Percentiles rank a stretch among this genome's conserved stretches.
Conservation (phyloP, 1,284 basidiomycete species). For the Ceratobasidium sp. region DNA sequence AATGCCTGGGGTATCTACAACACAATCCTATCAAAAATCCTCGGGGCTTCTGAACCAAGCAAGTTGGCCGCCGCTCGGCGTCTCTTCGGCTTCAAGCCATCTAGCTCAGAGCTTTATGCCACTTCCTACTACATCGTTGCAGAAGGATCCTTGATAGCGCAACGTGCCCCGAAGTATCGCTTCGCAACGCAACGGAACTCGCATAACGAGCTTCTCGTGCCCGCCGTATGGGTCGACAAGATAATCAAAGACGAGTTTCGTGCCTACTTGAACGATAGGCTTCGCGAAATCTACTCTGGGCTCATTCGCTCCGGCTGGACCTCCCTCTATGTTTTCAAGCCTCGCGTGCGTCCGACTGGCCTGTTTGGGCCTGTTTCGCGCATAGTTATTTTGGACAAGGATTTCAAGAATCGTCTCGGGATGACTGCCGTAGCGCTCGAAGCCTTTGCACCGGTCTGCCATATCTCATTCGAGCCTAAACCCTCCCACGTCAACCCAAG, state of each 20-base stretch:
- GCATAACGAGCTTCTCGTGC: not conserved
- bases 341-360: not conserved
- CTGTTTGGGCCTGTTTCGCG: not conserved
- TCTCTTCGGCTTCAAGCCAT: slow-evolving; percentile 16
- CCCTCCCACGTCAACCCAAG: not conserved
- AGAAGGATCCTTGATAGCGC: not conserved
- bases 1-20: slow-evolving; percentile 2
- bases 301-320: slow-evolving; percentile 4
- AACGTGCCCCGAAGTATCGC: not conserved
- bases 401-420: not conserved
- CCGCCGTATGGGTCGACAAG: slow-evolving; percentile 13
- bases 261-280: not conserved
- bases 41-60: slow-evolving; percentile 4
- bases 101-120: not conserved
- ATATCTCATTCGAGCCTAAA: not conserved
- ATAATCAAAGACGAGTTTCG: slow-evolving; percentile 10
- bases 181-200: not conserved
- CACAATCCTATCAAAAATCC: not conserved
- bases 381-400: not conserved
- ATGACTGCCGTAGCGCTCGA: not conserved
- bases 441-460: not conserved
- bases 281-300: slow-evolving; percentile 1
- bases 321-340: slow-evolving; percentile 2
- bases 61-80: not conserved
- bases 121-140: not conserved